Conservation (phyloP, 2,329 filamentous ascomycete species). For the Colletotrichum godetiae region DNA sequence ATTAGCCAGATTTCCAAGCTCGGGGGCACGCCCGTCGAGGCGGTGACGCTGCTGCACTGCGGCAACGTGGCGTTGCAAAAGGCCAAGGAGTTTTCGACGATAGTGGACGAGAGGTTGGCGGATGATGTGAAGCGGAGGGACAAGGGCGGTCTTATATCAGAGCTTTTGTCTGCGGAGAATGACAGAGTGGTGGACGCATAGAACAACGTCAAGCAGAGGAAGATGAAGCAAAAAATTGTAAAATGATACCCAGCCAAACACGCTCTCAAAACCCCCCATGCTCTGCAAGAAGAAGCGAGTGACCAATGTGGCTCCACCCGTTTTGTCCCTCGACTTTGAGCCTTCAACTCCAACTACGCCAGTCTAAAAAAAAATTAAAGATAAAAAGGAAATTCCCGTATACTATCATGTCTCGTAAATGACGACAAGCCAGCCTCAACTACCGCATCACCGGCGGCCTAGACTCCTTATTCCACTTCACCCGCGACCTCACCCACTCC, state of each 20-base stretch:
- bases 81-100: constrained; percentile 80
- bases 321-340: not conserved
- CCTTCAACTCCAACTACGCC: constrained; percentile 30
- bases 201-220: constrained; percentile 41
- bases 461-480: constrained; percentile 96
- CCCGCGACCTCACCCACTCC: constrained; percentile 93
- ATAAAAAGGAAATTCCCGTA: not conserved
- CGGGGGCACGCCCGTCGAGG: constrained; percentile 85
- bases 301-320: not conserved
- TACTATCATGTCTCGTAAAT: constrained; percentile 28
- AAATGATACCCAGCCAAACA: constrained; percentile 36
- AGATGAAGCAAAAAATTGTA: constrained; percentile 34
- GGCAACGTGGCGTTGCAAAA: constrained; percentile 80
- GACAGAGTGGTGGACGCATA: constrained; percentile 65
- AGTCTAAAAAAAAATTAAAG: constrained; percentile 24
- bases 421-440: constrained; percentile 37
- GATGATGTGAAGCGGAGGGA: constrained; percentile 84
- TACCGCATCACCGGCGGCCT: constrained; percentile 93
- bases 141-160: constrained; percentile 81
- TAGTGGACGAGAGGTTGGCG: constrained; percentile 79
- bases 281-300: not conserved
- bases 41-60: constrained; percentile 80
- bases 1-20: constrained; percentile 93
- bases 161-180: constrained; percentile 84
- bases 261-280: constrained; percentile 11